Base-by-base conservation (phyloP, 768 basidiomycete genomes). In the Neoboletus magnificus region DNA sequence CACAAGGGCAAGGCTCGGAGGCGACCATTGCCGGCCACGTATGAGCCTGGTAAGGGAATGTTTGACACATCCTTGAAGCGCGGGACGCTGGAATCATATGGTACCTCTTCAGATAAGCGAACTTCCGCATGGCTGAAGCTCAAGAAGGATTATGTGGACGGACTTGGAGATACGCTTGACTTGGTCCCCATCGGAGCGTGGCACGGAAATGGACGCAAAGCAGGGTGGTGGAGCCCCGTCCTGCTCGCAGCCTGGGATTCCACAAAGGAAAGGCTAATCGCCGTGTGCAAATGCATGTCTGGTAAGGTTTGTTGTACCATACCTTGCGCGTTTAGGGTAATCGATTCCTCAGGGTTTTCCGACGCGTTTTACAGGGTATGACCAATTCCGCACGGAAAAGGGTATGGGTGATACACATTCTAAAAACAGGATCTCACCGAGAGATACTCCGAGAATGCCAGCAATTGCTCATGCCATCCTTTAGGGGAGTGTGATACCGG, bases 171-270 rank as follows among this genome's bases (percentile, higher is more conserved):
- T 66, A 82, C 82, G 60, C 80, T 84, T 29, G 89, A 89, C 65
- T 71, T 87, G 52, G 80, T 88, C 30, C 87, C 88, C 29, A 75
- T 89, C 50, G 87, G 84, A 46, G 93, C 91, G 42, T 95, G 91
- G 90, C 84, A 93, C 73, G 93, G 93, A 45, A 89, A 86, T 66
- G 94, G 94, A 32, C 75, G 93, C 35, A 97, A 96, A 73, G 86
- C 85, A 16, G 80, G 82, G 45, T 96, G 93, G 94, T 97, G 91
- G 90, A 90, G 87, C 60, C 93, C 93, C 1, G 82, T 96, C 61
- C 76, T 97, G 6, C 77, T 95, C 43, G 92, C 85, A 15, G 72
- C 87, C 39, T 86, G 87, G 80, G 85, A 93, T 64, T 73, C 82
- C 22, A 75, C 79, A 54, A 75, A 73, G 10, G 87, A 83, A 29